Evolutionary conservation across 768 basidiomycete species (phyloP).

Genomic region (Tricholoma matsutake): DNA sequence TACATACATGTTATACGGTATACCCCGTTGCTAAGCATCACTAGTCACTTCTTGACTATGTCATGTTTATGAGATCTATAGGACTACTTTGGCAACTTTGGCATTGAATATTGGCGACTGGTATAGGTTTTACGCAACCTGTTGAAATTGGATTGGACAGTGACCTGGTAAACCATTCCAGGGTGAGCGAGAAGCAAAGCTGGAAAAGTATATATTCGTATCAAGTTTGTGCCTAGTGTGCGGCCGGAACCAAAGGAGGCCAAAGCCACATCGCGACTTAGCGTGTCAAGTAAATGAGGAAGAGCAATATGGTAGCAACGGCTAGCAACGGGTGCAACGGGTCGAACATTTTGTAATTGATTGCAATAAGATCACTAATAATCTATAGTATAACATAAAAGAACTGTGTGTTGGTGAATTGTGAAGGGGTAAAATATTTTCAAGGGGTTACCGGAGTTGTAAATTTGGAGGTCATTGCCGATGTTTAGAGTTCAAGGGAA

Average conservation of each 20-base stretch:
- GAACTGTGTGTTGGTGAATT: slow-evolving; percentile 10
- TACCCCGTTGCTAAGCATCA: not conserved
- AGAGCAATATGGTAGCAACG: too few relatives aligned
- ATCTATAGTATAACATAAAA: too few relatives aligned
- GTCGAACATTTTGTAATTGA: too few relatives aligned
- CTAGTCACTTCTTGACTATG: not conserved
- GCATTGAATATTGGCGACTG: not conserved
- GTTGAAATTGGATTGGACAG: too few relatives aligned
- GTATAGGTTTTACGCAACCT: not conserved
- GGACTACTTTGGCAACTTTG: too few relatives aligned
- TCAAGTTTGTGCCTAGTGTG: not conserved
- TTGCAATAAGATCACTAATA: too few relatives aligned
- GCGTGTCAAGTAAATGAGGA: too few relatives aligned
- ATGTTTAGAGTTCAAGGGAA: slow-evolving; percentile 42
- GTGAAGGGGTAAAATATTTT: slow-evolving; percentile 27
- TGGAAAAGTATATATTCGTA: not conserved
- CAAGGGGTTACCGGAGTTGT: slow-evolving; percentile 42
- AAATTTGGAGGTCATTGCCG: slow-evolving; percentile 51
- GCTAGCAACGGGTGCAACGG: too few relatives aligned
- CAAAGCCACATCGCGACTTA: too few relatives aligned
- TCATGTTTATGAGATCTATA: too few relatives aligned
- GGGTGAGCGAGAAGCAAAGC: not conserved
- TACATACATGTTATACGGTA: not conserved
- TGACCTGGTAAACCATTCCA: not conserved
- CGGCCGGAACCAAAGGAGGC: not conserved